A percentile compares a stretch with the other conserved stretches of the same genome.
phyloP scores from a whole-genome alignment of 148 eudicot species.

The Heliosperma pusillum region DNA sequence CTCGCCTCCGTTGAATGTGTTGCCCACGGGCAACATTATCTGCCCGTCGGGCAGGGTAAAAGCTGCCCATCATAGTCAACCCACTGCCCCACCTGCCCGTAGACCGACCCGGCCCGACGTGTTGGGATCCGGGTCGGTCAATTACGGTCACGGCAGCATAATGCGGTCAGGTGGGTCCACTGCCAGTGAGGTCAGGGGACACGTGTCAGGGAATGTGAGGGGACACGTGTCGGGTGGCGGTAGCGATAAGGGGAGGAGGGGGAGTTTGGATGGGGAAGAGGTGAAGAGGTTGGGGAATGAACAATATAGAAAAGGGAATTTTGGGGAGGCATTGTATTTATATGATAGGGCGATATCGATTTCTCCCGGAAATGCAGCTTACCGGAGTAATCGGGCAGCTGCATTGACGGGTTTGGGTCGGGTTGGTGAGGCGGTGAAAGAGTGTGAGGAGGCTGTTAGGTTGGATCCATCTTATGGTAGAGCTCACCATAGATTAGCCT shows the following conservation, averaged over 20 bases:
- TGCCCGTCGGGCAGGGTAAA: slow-evolving; percentile 59
- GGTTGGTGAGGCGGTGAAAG: slow-evolving; percentile 58
- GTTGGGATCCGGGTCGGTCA: slow-evolving; percentile 51
- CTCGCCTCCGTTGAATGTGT: slow-evolving; percentile 44
- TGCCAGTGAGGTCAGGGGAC: background rate
- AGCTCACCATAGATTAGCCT: slow-evolving; percentile 76
- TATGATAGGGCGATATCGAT: slow-evolving; percentile 61
- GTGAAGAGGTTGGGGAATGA: slow-evolving; percentile 74
- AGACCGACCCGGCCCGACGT: slow-evolving; percentile 44
- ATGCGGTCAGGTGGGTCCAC: slow-evolving; percentile 36
- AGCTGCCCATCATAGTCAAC: slow-evolving; percentile 34
- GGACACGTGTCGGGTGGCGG: slow-evolving; percentile 28
- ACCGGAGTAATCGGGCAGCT: slow-evolving; percentile 72
- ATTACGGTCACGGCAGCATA: slow-evolving; percentile 86
- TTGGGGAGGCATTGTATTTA: slow-evolving; percentile 56
- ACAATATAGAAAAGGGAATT: slow-evolving; percentile 50
- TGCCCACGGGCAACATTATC: slow-evolving; percentile 65
- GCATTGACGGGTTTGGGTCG: slow-evolving; percentile 58
- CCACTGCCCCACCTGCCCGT: slow-evolving; percentile 8
- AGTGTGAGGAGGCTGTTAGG: slow-evolving; percentile 79
- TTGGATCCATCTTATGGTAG: slow-evolving; percentile 57
- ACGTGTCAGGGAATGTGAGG: slow-evolving; percentile 44
- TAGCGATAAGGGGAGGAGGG: slow-evolving; percentile 45
- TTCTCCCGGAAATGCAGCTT: slow-evolving; percentile 62
- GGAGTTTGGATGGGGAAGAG: slow-evolving; percentile 60